These are phyloP conservation scores for Pythium apleroticum DNA, from an alignment of 352 stramenopile genomes.

Conservation along the genomic window DNA sequence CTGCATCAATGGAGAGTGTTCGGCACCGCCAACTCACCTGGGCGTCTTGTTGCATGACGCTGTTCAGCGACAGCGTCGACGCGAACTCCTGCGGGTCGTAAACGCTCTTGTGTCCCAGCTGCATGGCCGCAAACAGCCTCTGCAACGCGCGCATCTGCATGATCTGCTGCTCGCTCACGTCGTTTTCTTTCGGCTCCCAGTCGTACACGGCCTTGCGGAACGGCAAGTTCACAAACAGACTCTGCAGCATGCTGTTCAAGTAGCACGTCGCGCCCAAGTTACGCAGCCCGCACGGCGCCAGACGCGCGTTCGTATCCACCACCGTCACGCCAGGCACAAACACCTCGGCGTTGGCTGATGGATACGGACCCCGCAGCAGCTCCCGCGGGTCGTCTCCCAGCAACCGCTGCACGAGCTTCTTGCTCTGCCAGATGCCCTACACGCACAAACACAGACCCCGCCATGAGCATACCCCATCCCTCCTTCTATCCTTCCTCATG, in stretches of 20 bases:
- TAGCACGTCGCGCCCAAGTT: conserved; percentile 90
- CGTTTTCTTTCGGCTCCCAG: conserved; percentile 65
- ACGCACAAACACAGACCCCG: not conserved
- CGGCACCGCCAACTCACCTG: conserved; percentile 41
- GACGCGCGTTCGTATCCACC: conserved; percentile 9
- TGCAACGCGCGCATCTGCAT: conserved; percentile 80
- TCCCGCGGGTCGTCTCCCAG: conserved; percentile 74
- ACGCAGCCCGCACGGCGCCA: conserved; percentile 61
- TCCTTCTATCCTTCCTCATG: too few relatives aligned
- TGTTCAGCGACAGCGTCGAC: conserved; percentile 74
- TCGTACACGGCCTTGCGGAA: conserved; percentile 81
- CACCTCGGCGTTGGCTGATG: conserved; percentile 2
- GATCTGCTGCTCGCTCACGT: conserved; percentile 47
- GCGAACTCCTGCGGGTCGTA: conserved; percentile 83
- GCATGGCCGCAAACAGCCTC: conserved; percentile 83
- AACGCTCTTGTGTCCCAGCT: conserved; percentile 64
- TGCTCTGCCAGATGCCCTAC: conserved; percentile 69
- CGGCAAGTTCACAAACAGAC: conserved; percentile 66
- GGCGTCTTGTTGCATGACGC: conserved; percentile 84
- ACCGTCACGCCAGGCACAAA: conserved; percentile 4
- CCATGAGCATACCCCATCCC: not conserved
- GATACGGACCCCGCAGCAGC: conserved; percentile 34
- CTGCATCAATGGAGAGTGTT: not conserved
- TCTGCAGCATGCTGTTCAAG: conserved; percentile 88
- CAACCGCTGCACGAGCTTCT: conserved; percentile 47